Evolutionary conservation across 306 rosid species (phyloP).

Genomic region (Citrullus amarus): DNA sequence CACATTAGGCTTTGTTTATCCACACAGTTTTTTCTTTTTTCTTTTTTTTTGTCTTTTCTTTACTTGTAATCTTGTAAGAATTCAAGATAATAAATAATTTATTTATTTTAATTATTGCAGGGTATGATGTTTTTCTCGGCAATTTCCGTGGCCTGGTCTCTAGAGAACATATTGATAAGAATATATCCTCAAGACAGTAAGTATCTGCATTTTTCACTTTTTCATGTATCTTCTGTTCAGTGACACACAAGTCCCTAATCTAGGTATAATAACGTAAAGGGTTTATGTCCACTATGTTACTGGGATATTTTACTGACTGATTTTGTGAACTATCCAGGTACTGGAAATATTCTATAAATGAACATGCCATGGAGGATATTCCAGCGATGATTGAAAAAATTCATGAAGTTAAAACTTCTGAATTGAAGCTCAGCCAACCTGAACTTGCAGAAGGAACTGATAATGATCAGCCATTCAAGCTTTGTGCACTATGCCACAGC

Average conservation of each 20-base stretch:
- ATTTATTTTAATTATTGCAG: constrained; percentile 18
- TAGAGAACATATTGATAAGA: constrained; percentile 63
- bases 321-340: constrained; percentile 39
- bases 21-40: background rate
- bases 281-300: background rate
- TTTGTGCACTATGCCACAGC: constrained; percentile 77
- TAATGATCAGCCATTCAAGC: constrained; percentile 61
- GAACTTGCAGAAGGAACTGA: constrained; percentile 40
- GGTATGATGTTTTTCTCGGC: constrained; percentile 80
- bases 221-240: background rate
- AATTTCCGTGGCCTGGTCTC: constrained; percentile 81
- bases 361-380: constrained; percentile 85
- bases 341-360: constrained; percentile 86
- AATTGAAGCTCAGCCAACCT: constrained; percentile 59
- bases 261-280: background rate
- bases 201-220: constrained; percentile 11
- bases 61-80: background rate
- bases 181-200: constrained; percentile 71
- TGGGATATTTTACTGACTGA: background rate
- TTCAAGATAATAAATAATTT: background rate
- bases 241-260: background rate
- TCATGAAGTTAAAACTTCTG: constrained; percentile 60
- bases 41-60: background rate
- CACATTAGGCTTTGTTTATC: constrained; percentile 2
- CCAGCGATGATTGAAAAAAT: constrained; percentile 88